Evolutionary conservation across 768 basidiomycete genomes (phyloP).

Genomic region (Leucogyrophana mollusca): DNA sequence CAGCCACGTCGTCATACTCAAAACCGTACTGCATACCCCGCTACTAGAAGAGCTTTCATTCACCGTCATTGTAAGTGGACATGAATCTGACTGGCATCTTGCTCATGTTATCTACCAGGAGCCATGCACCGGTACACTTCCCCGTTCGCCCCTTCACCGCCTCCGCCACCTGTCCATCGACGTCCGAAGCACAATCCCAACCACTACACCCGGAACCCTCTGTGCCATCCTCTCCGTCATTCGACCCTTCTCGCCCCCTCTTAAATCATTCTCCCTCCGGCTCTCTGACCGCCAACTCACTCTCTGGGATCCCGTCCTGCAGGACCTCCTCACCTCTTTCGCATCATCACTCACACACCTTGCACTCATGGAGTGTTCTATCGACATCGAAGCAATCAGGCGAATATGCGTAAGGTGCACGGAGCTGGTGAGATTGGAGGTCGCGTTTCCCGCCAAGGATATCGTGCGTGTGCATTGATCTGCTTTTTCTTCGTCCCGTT

Average conservation of each 20-base stretch:
- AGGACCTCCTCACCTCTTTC: constrained; percentile 42
- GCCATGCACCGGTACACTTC: constrained; percentile 5
- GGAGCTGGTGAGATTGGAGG: constrained; percentile 47
- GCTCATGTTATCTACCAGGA: constrained; percentile 8
- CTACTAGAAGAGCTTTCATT: constrained; percentile 60
- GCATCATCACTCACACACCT: constrained; percentile 41
- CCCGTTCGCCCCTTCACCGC: constrained; percentile 34
- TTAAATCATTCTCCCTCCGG: constrained; percentile 20
- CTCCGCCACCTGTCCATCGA: constrained; percentile 57
- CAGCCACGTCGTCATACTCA: constrained; percentile 50
- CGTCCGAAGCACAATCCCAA: constrained; percentile 32
- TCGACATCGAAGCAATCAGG: constrained; percentile 38
- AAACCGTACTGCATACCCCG: constrained; percentile 47
- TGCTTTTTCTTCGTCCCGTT: background rate
- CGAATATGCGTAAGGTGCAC: constrained; percentile 42
- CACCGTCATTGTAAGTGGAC: constrained; percentile 55
- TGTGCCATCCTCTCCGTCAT: constrained; percentile 29
- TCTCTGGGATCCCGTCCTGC: constrained; percentile 38
- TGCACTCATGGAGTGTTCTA: constrained; percentile 45
- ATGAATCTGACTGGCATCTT: background rate
- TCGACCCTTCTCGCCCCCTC: constrained; percentile 28
- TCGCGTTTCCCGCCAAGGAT: constrained; percentile 52
- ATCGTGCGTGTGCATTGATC: constrained; percentile 31
- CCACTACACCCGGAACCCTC: constrained; percentile 16
- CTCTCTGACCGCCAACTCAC: constrained; percentile 14